A percentile compares a stretch with the other conserved stretches of the same genome.
phyloP scores from a whole-genome alignment of 2,329 filamentous ascomycete genomes.

The Verticillium longisporum region DNA sequence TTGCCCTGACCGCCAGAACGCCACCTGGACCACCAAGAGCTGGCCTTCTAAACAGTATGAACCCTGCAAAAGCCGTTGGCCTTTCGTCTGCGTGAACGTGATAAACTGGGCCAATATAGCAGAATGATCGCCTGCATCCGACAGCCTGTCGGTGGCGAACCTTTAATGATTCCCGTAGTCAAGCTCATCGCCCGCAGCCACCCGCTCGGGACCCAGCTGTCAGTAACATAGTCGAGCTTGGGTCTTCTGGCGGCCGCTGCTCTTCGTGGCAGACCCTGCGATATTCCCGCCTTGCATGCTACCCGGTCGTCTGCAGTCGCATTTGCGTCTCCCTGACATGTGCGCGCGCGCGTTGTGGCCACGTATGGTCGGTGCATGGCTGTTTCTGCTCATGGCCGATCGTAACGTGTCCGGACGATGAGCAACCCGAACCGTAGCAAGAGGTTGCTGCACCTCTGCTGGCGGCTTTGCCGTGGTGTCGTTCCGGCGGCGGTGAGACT shows the following conservation, averaged over 20 bases:
- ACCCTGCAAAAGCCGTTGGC: background rate
- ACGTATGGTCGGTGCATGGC: background rate
- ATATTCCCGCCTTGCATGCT: background rate
- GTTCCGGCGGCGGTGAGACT: background rate
- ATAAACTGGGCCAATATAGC: background rate
- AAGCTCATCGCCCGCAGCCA: background rate
- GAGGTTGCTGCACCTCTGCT: background rate
- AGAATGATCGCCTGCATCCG: background rate
- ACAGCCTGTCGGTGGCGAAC: background rate
- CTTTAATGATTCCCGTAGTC: background rate
- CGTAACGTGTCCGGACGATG: background rate
- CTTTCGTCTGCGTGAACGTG: background rate
- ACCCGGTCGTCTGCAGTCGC: background rate
- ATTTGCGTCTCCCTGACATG: background rate
- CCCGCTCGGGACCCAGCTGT: background rate
- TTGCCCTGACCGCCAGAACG: background rate
- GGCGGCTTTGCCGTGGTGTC: background rate
- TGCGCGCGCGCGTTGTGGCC: background rate
- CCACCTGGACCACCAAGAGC: background rate
- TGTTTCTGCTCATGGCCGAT: background rate
- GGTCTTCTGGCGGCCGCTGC: background rate
- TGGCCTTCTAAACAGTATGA: background rate
- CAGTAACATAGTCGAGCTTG: background rate
- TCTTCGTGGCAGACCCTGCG: background rate
- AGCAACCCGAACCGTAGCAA: background rate